phyloP scores from a whole-genome alignment of 75 land plant genomes.

The Sequoia sempervirens region DNA sequence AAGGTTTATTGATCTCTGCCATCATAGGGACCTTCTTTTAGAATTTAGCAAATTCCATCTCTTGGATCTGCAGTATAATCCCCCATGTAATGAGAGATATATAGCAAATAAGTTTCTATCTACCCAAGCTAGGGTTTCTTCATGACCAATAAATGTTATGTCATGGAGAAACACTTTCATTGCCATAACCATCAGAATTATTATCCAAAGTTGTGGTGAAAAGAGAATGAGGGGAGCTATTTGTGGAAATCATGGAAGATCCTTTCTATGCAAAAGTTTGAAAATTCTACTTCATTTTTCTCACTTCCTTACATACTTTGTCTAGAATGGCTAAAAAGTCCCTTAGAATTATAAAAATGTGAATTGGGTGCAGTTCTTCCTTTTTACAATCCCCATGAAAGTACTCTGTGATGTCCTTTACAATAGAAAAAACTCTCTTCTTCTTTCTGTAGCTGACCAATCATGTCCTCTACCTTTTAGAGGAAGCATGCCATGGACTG shows the following conservation, averaged over 20 bases:
- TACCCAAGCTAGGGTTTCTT: background rate
- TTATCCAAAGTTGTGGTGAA: background rate
- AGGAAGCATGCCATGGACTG: conserved; percentile 33
- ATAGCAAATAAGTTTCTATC: background rate
- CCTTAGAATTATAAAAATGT: conserved; percentile 80
- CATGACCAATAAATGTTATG: background rate
- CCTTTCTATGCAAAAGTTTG: background rate
- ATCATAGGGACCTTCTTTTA: background rate
- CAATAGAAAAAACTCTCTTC: conserved; percentile 36
- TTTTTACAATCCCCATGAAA: conserved; percentile 71
- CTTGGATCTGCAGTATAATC: background rate
- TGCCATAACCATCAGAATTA: background rate
- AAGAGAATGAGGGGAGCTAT: background rate
- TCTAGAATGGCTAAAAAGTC: conserved; percentile 85
- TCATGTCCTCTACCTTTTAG: conserved; percentile 28
- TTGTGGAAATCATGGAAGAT: background rate
- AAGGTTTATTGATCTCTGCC: background rate
- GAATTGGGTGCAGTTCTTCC: conserved; percentile 61
- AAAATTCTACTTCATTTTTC: conserved; percentile 33
- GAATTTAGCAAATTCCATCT: background rate
- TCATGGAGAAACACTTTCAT: background rate
- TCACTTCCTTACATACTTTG: conserved; percentile 70
- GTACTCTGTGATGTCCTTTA: conserved; percentile 58
- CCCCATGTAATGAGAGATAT: background rate
- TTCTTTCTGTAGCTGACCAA: conserved; percentile 30